Conservation (phyloP, 129 eudicot genomes). For the Apium graveolens region DNA sequence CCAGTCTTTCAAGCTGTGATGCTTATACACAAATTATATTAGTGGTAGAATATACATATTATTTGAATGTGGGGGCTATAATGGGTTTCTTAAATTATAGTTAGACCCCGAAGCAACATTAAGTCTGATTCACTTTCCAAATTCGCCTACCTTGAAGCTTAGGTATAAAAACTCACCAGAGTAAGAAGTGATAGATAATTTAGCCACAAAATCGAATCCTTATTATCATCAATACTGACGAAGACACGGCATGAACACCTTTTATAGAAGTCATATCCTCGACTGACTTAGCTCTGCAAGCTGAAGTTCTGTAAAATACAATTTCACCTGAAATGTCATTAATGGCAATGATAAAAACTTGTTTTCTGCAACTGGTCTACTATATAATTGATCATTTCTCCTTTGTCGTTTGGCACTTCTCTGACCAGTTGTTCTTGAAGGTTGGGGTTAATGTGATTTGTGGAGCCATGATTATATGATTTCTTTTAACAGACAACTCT, state of each 20-base stretch:
- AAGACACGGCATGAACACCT: constrained; percentile 82
- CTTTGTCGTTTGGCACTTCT: constrained; percentile 59
- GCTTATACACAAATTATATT: neutral
- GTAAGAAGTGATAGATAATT: neutral
- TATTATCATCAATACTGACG: constrained; percentile 67
- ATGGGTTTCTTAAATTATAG: neutral
- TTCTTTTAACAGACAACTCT: constrained; percentile 63
- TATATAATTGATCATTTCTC: constrained; percentile 45
- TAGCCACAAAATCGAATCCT: constrained; percentile 92
- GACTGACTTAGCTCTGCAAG: constrained; percentile 69
- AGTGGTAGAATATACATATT: neutral
- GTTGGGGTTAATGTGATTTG: constrained; percentile 2
- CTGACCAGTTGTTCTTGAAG: constrained; percentile 33
- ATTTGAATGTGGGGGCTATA: neutral
- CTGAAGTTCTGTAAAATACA: constrained; percentile 56
- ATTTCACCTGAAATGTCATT: constrained; percentile 21
- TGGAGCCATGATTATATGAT: constrained; percentile 16
- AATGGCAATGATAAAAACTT: constrained; percentile 9
- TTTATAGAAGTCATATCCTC: constrained; percentile 55
- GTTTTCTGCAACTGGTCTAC: constrained; percentile 19
- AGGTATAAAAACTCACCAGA: neutral
- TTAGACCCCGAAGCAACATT: neutral
- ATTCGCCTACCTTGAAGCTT: neutral
- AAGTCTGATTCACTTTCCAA: neutral
- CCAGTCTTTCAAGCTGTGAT: neutral